phyloP scores from a whole-genome alignment of 129 eudicot genomes.

The Apium graveolens region DNA sequence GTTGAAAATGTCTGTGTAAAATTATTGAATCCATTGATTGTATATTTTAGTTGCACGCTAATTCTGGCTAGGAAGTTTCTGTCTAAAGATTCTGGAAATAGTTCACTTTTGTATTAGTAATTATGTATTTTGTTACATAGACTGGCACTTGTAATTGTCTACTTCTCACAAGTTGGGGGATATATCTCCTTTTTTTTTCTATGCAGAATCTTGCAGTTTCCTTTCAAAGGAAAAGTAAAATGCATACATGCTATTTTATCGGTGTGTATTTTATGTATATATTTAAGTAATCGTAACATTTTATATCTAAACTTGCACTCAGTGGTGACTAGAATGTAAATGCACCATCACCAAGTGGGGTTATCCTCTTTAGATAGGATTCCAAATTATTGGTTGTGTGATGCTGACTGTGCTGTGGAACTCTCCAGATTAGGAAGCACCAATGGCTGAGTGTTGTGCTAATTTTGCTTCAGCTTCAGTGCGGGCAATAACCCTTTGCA shows the following conservation, averaged over 20 bases:
- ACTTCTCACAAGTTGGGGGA: not conserved
- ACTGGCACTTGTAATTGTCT: not conserved
- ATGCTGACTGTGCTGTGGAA: not conserved
- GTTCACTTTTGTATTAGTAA: not conserved
- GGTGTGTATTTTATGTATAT: not conserved
- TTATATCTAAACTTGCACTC: not conserved
- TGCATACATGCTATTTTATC: not conserved
- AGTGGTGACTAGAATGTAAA: not conserved
- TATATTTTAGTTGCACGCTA: not conserved
- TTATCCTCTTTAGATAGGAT: not conserved
- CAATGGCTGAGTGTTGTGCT: no score
- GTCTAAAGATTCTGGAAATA: not conserved
- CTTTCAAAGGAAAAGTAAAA: not conserved
- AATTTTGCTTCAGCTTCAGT: not conserved
- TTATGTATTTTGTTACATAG: not conserved
- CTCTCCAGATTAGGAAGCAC: not conserved
- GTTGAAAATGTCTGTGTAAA: not conserved
- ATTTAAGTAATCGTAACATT: not conserved
- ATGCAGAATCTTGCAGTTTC: not conserved
- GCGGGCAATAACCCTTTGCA: not conserved
- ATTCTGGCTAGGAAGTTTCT: not conserved
- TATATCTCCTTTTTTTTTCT: not conserved
- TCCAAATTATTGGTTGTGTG: not conserved
- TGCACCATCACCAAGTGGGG: not conserved
- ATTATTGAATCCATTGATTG: not conserved